phyloP scores from a whole-genome alignment of 2,329 filamentous ascomycete species.

The Cytospora chrysosperma region DNA sequence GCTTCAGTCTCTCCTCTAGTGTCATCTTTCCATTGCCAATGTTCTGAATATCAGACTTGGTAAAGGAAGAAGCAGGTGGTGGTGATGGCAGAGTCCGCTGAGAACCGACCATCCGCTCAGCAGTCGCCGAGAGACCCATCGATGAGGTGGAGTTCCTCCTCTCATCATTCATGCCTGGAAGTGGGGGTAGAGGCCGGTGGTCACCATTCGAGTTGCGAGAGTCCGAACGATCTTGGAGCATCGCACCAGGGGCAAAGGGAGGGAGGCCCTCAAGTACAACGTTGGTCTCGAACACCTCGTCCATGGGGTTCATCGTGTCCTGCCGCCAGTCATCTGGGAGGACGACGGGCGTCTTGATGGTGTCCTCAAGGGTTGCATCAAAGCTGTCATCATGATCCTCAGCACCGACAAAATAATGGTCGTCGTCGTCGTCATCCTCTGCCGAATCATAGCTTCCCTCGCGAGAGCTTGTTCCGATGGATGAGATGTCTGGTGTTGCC shows the following conservation, averaged over 20 bases:
- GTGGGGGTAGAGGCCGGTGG: conserved; percentile 71
- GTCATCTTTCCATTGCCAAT: conserved; percentile 76
- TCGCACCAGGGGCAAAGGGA: conserved; percentile 45
- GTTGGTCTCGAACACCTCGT: conserved; percentile 71
- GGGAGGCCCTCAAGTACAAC: conserved; percentile 59
- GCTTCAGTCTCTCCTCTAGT: conserved; percentile 77
- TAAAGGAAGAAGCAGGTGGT: conserved; percentile 62
- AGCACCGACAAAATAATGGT: conserved; percentile 52
- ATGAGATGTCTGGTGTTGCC: conserved; percentile 94
- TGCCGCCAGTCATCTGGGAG: conserved; percentile 94
- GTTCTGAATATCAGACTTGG: conserved; percentile 75
- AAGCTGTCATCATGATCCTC: conserved; percentile 81
- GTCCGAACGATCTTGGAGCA: conserved; percentile 63
- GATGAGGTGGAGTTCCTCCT: conserved; percentile 55
- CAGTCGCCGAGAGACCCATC: conserved; percentile 64
- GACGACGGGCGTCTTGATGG: conserved; percentile 97
- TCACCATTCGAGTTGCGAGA: conserved; percentile 78
- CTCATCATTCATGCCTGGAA: conserved; percentile 47
- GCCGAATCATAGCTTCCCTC: conserved; percentile 91
- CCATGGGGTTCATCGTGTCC: conserved; percentile 43
- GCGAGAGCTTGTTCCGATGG: conserved; percentile 82
- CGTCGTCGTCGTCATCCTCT: conserved; percentile 69
- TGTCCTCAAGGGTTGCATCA: conserved; percentile 91
- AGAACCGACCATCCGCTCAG: conserved; percentile 67
- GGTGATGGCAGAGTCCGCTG: conserved; percentile 71